Evolutionary conservation across 306 rosid genomes (phyloP).

Genomic region (Lupinus albus): DNA sequence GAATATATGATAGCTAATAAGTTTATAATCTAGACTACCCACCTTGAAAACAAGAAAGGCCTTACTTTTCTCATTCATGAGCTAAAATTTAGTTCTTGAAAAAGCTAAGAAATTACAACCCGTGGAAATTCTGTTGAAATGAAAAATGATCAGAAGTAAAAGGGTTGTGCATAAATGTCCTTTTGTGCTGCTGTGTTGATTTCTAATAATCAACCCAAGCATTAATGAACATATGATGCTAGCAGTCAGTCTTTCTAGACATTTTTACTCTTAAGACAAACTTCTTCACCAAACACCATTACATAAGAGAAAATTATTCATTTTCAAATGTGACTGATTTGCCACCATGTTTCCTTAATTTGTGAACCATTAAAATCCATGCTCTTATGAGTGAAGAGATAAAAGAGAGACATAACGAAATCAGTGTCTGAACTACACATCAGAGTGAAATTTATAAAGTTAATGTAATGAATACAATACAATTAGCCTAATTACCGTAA

Average conservation of each 20-base stretch:
- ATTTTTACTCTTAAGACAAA: slow-evolving; percentile 21
- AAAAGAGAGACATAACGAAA: not conserved
- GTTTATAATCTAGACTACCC: slow-evolving; percentile 9
- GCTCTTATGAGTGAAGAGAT: too few relatives aligned
- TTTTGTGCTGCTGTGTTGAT: not conserved
- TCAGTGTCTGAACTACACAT: not conserved
- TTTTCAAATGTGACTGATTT: not conserved
- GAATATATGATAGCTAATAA: slow-evolving; percentile 10
- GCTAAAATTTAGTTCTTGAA: not conserved
- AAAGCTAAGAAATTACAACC: slow-evolving; percentile 21
- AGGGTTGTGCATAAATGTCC: not conserved
- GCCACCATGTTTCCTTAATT: slow-evolving; percentile 1
- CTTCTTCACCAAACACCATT: slow-evolving; percentile 20
- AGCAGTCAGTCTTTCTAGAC: slow-evolving; percentile 8
- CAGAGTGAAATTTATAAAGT: not conserved
- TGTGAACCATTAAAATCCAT: not conserved
- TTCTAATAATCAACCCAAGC: slow-evolving; percentile 5
- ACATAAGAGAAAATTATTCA: not conserved
- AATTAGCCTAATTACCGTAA: not conserved
- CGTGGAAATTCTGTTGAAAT: slow-evolving; percentile 3
- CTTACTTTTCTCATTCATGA: slow-evolving; percentile 12
- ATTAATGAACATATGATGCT: slow-evolving; percentile 28
- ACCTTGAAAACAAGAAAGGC: slow-evolving; percentile 20
- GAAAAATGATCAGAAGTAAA: slow-evolving; percentile 10
- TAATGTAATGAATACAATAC: not conserved